Percentiles rank a stretch among this genome's conserved stretches.
These are phyloP conservation scores for Scedosporium boydii DNA, from an alignment of 2,329 filamentous ascomycete species.

Conservation along the genomic window DNA sequence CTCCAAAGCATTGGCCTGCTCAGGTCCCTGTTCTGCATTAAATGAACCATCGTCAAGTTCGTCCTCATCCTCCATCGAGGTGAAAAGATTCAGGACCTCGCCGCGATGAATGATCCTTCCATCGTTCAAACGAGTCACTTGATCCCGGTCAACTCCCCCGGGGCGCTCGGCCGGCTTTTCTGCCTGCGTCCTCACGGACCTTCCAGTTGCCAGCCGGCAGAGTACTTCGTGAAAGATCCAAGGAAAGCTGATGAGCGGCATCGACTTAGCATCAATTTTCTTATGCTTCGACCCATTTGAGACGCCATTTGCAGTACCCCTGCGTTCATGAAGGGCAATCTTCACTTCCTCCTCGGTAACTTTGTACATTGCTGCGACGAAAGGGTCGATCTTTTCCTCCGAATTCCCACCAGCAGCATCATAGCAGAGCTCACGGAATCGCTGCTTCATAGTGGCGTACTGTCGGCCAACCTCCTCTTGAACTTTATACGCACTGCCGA, in stretches of 20 bases:
- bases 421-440: slow-evolving; percentile 59
- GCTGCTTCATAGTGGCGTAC: slow-evolving; percentile 53
- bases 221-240: slow-evolving; percentile 78
- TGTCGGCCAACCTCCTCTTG: slow-evolving; percentile 73
- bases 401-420: slow-evolving; percentile 52
- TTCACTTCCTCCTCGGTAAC: slow-evolving; percentile 66
- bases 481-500: slow-evolving; percentile 73
- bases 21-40: too few relatives aligned
- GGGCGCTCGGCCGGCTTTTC: not conserved
- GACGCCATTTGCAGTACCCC: slow-evolving; percentile 20
- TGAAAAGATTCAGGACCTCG: slow-evolving; percentile 32
- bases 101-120: slow-evolving; percentile 12
- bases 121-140: slow-evolving; percentile 6
- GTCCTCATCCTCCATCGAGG: slow-evolving; percentile 48
- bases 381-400: slow-evolving; percentile 51
- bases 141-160: not conserved
- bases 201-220: slow-evolving; percentile 51
- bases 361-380: slow-evolving; percentile 81
- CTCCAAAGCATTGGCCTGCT: too few relatives aligned
- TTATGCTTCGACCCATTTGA: slow-evolving; percentile 14
- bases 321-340: slow-evolving; percentile 41
- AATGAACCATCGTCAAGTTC: slow-evolving; percentile 6
- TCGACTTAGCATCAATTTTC: slow-evolving; percentile 28
- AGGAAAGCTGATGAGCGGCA: slow-evolving; percentile 86
- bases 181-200: slow-evolving; percentile 4